Base-by-base conservation (phyloP, 208 protist genomes). In the Wallacemonas sp. region DNA sequence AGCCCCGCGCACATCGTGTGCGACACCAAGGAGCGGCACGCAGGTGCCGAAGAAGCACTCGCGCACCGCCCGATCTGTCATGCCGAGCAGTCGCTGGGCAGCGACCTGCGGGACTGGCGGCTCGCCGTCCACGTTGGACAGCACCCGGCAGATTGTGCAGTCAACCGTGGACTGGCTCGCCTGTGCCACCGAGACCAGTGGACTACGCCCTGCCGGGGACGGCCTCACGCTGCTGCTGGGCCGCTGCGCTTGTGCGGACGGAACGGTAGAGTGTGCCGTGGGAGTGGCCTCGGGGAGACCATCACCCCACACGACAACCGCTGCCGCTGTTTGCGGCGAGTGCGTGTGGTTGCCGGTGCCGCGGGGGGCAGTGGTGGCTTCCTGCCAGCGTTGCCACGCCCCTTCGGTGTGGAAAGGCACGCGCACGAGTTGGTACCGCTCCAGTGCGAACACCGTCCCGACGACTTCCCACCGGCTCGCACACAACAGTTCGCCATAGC, bases 11-110 rank as follows among this genome's bases (percentile, higher is more conserved):
- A 76, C 63, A 26, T 79, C 66, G 37, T 68, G 46, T 10, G 57
- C 65, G 19, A 66, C 70, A 38, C 70, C 64, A 32, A 87, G 44
- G 33, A 87, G 60, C 32, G 81, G 70, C 29, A 66, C 72, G 32
- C 70, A 60, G 3, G 72, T 80, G 37, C 55, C 66, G 57, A 81
- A 83, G 67, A 87, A 87, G 22, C 69, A 68, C 45, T 79, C 60
- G 29, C 68, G 63, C 33, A 83, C 55, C 24, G 66, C 63, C 4
- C 71, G 65, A 1, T 66, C 60, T 19, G 60, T 44, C 22, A 73
- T 36, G 24, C 68, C 68, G 10, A 71, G 64, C n/a, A 85, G 39
- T 52, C 68, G 55, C 44, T 78, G 26, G 39, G 61, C 44, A n/a
- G 63, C 57, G 19, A 57, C 61, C 39, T 65, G 42, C 42, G 37